Conservation (phyloP, 2,329 filamentous ascomycete species). For the Trichoderma simmonsii region DNA sequence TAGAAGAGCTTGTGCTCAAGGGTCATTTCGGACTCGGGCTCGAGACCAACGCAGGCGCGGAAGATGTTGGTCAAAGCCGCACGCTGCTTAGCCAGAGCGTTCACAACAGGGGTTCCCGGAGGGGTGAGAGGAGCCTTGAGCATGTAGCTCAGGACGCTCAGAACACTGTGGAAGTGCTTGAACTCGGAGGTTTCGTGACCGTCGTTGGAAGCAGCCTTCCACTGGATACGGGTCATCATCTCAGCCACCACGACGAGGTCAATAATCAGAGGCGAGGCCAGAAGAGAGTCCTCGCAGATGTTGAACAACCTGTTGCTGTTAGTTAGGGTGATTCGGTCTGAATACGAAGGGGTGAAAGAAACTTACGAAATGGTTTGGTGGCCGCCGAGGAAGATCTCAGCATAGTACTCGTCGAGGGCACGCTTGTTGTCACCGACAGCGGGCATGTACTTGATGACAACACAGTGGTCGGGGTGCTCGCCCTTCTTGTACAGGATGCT, state of each 20-base stretch:
- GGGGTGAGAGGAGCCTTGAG: conserved; percentile 93
- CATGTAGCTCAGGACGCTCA: conserved; percentile 98
- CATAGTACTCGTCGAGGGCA: conserved; percentile 97
- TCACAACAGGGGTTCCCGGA: conserved; percentile 91
- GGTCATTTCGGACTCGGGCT: conserved; percentile 98
- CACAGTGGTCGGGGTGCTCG: conserved; percentile 96
- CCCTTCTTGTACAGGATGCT: conserved; percentile 81
- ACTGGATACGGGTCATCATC: conserved; percentile 98
- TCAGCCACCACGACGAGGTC: conserved; percentile 90
- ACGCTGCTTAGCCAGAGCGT: conserved; percentile 93
- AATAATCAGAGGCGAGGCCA: conserved; percentile 95
- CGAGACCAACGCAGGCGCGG: conserved; percentile 91
- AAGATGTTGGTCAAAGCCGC: conserved; percentile 96
- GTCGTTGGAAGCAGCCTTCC: conserved; percentile 63
- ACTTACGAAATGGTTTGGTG: conserved; percentile 90
- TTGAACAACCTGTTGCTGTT: conserved; percentile 80
- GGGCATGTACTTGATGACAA: conserved; percentile 99
- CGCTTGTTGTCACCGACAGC: conserved; percentile 99
- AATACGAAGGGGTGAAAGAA: neutral
- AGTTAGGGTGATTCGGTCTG: conserved; percentile 21
- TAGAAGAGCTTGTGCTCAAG: conserved; percentile 97
- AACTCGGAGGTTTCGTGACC: conserved; percentile 62
- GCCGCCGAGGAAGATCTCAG: conserved; percentile 97
- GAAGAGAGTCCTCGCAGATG: conserved; percentile 95
- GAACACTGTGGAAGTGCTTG: conserved; percentile 93